phyloP scores from a whole-genome alignment of 164 flowering plant species.

The Buxus sempervirens region DNA sequence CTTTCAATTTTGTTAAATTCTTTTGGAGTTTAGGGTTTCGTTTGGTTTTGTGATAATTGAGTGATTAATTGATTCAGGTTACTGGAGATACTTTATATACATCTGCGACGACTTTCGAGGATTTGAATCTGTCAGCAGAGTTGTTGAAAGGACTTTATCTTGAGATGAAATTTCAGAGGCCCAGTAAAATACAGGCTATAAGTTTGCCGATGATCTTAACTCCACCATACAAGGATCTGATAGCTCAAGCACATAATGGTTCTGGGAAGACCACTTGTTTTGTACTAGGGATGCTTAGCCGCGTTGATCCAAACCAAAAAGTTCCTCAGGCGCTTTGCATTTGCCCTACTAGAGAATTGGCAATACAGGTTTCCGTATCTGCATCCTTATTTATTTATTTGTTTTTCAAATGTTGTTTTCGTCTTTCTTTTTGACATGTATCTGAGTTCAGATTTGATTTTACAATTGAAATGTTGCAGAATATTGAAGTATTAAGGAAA shows the following conservation, averaged over 20 bases:
- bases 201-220: slow-evolving; percentile 91
- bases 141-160: slow-evolving; percentile 75
- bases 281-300: slow-evolving; percentile 91
- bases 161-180: slow-evolving; percentile 79
- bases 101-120: slow-evolving; percentile 79
- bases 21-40: not conserved
- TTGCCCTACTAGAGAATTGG: slow-evolving; percentile 91
- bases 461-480: slow-evolving; percentile 38
- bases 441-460: not conserved
- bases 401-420: not conserved
- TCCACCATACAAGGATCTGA: slow-evolving; percentile 70
- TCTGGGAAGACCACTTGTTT: slow-evolving; percentile 97
- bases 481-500: slow-evolving; percentile 71
- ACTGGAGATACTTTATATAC: slow-evolving; percentile 76
- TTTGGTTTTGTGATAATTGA: not conserved
- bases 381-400: not conserved
- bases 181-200: slow-evolving; percentile 88
- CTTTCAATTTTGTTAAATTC: not conserved
- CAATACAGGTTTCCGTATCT: slow-evolving; percentile 79
- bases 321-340: slow-evolving; percentile 92
- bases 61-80: slow-evolving; percentile 37
- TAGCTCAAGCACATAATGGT: slow-evolving; percentile 97
- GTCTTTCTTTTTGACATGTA: not conserved
- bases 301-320: slow-evolving; percentile 61
- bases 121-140: slow-evolving; percentile 68